Evolutionary conservation across 2,329 filamentous ascomycete species (phyloP).

Genomic region (Colletotrichum nymphaeae): DNA sequence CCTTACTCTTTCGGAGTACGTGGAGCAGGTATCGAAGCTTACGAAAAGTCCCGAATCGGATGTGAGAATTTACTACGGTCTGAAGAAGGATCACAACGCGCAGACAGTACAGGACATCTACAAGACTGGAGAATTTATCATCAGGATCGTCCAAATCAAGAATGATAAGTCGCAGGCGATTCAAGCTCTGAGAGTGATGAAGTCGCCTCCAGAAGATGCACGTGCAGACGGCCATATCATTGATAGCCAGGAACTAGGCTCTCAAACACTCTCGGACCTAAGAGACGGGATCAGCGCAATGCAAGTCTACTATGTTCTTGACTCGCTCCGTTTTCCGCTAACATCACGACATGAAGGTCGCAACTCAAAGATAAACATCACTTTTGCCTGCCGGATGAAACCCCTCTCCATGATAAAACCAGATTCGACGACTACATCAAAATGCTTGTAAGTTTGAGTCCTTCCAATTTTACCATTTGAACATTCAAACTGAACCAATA

Average conservation of each 20-base stretch:
- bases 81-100: not conserved
- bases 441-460: not conserved
- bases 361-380: not conserved
- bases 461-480: not conserved
- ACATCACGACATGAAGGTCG: too few species aligned
- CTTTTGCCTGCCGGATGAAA: slow-evolving; percentile 4
- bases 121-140: not conserved
- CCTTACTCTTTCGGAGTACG: not conserved
- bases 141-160: slow-evolving; percentile 9
- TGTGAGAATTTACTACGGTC: not conserved
- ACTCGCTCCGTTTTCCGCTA: too few species aligned
- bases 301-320: not conserved
- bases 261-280: not conserved
- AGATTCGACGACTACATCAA: slow-evolving; percentile 1
- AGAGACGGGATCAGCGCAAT: not conserved
- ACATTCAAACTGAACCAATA: too few species aligned
- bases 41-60: not conserved
- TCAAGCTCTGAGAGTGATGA: not conserved
- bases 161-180: not conserved
- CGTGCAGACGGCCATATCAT: not conserved
- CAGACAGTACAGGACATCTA: slow-evolving; percentile 11
- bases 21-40: not conserved
- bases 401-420: not conserved
- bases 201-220: not conserved
- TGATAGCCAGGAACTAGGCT: not conserved